These are phyloP conservation scores for Fusarium pininemorale DNA, from an alignment of 2,329 filamentous ascomycete genomes.

Conservation along the genomic window DNA sequence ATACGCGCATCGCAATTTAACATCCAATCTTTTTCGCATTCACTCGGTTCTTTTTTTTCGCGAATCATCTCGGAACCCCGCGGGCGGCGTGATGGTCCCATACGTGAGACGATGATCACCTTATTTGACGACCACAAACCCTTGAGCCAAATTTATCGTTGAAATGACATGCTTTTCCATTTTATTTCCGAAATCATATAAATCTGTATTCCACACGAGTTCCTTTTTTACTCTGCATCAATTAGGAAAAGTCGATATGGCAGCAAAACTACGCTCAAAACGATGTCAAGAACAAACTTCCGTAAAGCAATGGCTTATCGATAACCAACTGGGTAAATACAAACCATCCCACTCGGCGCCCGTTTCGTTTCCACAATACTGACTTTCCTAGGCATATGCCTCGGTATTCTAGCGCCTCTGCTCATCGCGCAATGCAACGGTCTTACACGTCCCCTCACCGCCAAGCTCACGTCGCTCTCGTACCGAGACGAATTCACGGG, in stretches of 20 bases:
- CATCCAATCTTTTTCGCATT: neutral
- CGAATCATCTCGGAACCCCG: neutral
- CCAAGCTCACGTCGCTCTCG: slow-evolving; percentile 86
- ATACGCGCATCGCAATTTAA: neutral
- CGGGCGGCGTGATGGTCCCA: slow-evolving; percentile 5
- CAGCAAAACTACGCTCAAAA: neutral
- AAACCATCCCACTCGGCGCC: neutral
- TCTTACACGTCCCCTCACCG: slow-evolving; percentile 76
- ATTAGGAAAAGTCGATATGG: neutral
- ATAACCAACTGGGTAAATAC: slow-evolving; percentile 19
- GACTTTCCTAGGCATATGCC: slow-evolving; percentile 71
- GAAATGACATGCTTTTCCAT: neutral
- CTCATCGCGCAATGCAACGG: slow-evolving; percentile 85
- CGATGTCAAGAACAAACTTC: neutral
- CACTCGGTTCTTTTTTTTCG: neutral
- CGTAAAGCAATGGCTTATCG: slow-evolving; percentile 18
- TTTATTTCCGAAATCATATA: neutral
- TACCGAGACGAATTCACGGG: slow-evolving; percentile 72
- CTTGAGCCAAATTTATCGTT: neutral
- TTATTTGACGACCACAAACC: neutral
- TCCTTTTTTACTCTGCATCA: neutral
- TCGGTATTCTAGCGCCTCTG: slow-evolving; percentile 84
- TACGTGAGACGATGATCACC: neutral
- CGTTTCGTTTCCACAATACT: neutral
- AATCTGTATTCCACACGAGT: neutral